Base-by-base conservation (phyloP, 805 yeast genomes). In the Teunomyces kruisii region DNA sequence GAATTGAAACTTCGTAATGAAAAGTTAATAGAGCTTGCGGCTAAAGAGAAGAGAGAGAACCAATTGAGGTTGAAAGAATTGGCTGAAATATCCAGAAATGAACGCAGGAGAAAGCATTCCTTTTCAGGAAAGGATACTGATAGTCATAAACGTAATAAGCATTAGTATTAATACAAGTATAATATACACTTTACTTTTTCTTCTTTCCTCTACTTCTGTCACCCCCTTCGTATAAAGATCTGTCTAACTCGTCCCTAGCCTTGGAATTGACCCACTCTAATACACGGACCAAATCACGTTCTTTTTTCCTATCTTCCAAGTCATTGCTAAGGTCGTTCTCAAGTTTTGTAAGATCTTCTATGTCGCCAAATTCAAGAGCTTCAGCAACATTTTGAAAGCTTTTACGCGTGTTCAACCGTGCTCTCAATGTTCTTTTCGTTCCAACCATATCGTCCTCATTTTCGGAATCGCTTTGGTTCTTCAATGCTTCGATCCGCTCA, bases 241-340 rank as follows among this genome's bases (percentile, higher is more conserved):
- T 70, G 4, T 81, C 86, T 12, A 71, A 62, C 32, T 61, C 58
- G 9, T 79, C 84, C 12, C 75, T 51, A 1, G 88, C 86, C 13
- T 72, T 64, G 7, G 80, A 72, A 54, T 83, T 83, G 19, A 80
- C 81, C 88, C 88, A 83, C 45, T 78, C 80, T 2, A 73, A 56
- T 27, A 81, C 79, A 42, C 83, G 62, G 15, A 68, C 65, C 41
- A 67, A 55, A 46, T 71, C 79, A 43, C 75, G 65, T 16, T 74
- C 72, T 10, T 64, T 58, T 38, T 59, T 56, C 48, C 74, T 55
- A 9, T 61, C 58, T 1, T 52, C 59, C 44, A 79, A 52, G 29
- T 59, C 56, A n/a, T 53, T 44, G 46, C 62, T 41, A 54, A 76
- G 51, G 44, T 65, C 51, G 42, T 52, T 50, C 43, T 60, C 44